A percentile compares a stretch with the other conserved stretches of the same genome.
These are phyloP conservation scores for Phytopythium oedochilum DNA, from an alignment of 352 stramenopile genomes.

Conservation along the genomic window DNA sequence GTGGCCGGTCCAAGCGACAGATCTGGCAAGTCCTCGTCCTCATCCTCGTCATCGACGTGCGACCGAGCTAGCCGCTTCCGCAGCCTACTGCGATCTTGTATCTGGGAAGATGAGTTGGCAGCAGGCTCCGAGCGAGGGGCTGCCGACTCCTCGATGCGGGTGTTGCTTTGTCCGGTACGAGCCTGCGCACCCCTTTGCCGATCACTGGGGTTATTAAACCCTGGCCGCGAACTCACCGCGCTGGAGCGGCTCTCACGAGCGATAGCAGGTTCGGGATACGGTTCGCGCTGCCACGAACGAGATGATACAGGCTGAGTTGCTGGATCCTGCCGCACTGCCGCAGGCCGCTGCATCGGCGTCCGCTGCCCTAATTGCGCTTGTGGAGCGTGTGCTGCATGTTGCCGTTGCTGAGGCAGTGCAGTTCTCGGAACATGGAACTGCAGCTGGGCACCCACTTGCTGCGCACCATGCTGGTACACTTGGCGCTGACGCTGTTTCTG, in stretches of 20 bases:
- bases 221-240: not conserved
- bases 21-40: conserved; percentile 30
- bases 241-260: not conserved
- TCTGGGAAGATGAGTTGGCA: not conserved
- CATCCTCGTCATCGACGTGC: conserved; percentile 45
- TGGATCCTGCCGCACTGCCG: not conserved
- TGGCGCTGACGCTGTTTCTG: conserved; percentile 4
- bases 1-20: conserved; percentile 8
- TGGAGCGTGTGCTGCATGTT: not conserved
- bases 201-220: not conserved
- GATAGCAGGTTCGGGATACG: not conserved
- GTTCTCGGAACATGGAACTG: too few relatives aligned
- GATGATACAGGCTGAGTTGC: not conserved
- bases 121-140: not conserved
- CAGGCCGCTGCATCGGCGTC: not conserved
- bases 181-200: not conserved
- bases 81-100: not conserved
- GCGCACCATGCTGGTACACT: not conserved
- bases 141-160: not conserved
- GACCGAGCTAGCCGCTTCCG: conserved; percentile 48
- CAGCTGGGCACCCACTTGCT: too few relatives aligned
- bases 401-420: not conserved
- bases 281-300: not conserved
- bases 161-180: not conserved
- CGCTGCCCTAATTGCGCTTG: not conserved